Base-by-base conservation (phyloP, 1,139 yeast genomes). In the Saccharomyces pastorianus region DNA sequence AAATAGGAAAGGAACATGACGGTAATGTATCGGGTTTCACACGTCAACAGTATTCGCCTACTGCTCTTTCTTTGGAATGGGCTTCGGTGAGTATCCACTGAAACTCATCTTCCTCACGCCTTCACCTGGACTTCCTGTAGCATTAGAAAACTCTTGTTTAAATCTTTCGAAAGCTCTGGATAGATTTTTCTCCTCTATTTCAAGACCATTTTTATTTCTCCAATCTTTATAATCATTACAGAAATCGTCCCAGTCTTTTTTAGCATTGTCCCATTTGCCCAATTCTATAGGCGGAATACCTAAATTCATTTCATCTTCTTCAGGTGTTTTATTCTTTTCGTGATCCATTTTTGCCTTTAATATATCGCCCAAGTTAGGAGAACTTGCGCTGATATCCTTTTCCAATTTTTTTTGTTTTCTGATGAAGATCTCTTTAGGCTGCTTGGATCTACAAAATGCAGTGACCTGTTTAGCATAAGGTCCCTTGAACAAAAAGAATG, bases 401-500 rank as follows among this genome's bases (percentile, higher is more conserved):
- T 67, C 70, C 31, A 70, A 56, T 50, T 59, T 75, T 70, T 59
- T 71, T 70, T 59, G 74, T 73, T 63, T 61, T 52, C 58, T 63
- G 23, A 56, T 41, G 55, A 61, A 69, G 13, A 58, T 59, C 50
- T 65, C 64, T 49, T 64, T 63, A 28, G 71, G 66, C 47, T 69
- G 71, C 32, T 55, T 60, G 31, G 71, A 59, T 47, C 68, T 69
- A 50, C 78, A 65, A 57, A 74, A 76, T 1, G 59, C 62, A 28
- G 67, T 65, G 1, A 81, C 76, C 48, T 64, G 66, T 59, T 77
- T 81, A 50, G 80, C 75, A 61, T 72, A 80, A 2, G 98, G 96
- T 0, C 96, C 96, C 58, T 76, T 78, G 67, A 90, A 87, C 14
- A 77, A 58, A 47, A 83, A 70, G 49, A 87, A 71, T 1, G 86